phyloP scores from a whole-genome alignment of 345 rosid genomes.

The Populus euphratica region DNA sequence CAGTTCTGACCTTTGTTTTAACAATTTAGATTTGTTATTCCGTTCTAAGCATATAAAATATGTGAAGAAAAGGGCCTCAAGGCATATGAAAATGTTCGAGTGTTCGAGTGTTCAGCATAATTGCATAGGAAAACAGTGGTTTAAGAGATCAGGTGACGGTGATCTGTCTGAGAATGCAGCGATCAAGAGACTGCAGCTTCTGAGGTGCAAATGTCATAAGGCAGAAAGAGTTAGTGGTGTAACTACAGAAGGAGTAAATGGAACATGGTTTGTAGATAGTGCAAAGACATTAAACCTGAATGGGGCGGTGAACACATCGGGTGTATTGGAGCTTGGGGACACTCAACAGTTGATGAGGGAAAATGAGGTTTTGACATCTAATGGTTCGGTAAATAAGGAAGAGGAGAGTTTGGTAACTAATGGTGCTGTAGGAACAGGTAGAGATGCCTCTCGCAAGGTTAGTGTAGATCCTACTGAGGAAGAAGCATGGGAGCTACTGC shows the following conservation, averaged over 20 bases:
- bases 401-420: conserved; percentile 7
- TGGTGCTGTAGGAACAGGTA: conserved; percentile 18
- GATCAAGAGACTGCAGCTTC: conserved; percentile 7
- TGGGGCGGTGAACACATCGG: conserved; percentile 24
- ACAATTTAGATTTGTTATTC: conserved; percentile 21
- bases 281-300: conserved; percentile 41
- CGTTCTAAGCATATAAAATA: conserved; percentile 21
- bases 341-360: conserved; percentile 34
- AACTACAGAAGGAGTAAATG: conserved; percentile 33
- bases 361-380: conserved; percentile 29
- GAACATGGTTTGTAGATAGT: conserved; percentile 35
- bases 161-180: conserved; percentile 9
- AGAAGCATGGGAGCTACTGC: conserved; percentile 85
- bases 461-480: conserved; percentile 51
- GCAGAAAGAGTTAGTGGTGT: conserved; percentile 38
- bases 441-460: conserved; percentile 24
- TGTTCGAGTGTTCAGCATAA: conserved; percentile 26
- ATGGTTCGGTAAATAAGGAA: conserved; percentile 24
- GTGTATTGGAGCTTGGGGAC: conserved; percentile 32
- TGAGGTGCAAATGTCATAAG: conserved; percentile 51
- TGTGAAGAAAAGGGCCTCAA: conserved; percentile 28
- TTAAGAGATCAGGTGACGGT: conserved; percentile 5
- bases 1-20: conserved; percentile 24
- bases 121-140: conserved; percentile 11
- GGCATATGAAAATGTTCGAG: conserved; percentile 14